Evolutionary conservation across 805 yeast species (phyloP), one percentile per base, ranked within the genome.

Genomic region (Jamesozyma rosinii): DNA sequence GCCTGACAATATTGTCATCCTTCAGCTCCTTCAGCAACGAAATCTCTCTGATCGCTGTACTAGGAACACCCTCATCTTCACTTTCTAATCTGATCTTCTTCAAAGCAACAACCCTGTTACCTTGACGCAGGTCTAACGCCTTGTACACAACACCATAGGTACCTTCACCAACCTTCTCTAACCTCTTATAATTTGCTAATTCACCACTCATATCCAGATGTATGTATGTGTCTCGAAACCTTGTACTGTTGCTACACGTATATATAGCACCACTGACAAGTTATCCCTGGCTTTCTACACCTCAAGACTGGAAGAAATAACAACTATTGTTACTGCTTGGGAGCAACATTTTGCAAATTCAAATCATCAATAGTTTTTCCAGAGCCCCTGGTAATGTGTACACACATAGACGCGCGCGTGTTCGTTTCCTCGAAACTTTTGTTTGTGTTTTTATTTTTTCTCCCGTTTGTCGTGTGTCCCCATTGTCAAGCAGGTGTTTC

Each of bases 91-190:
- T 84, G 66, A 92, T 92, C 63, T 92, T 97, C 62, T 92, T 92
- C 55, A 92, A 70, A 0, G 98, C 98, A 17, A 92, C 98, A 17
- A 89, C 72, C 41, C 68, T 43, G 85, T 88, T 40, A 88, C 96
- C 24, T 89, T 82, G 55, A 81, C 77, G 49, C 85, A 77, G 63
- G 85, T 92, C 58, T 87, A 77, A 34, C 84, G 68, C 98, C 58
- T 90, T 92, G 69, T 90, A 92, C 29, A 92, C 98, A n/a, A 96
- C 94, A 55, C 98, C 98, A 66, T 92, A 92, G 0, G 98, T 65
- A 73, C 94, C 97, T 68, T 92, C 98, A 37, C 98, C 98, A 41
- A 92, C 86, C 65, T 92, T 92, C 64, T 92, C 98, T 50, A 90
- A 78, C 57, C 94, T 83, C 61, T 88, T 95, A 65, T 83, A 90